Evolutionary conservation across 2,329 filamentous ascomycete genomes (phyloP).

Genomic region (Ophiosphaerella narmari): DNA sequence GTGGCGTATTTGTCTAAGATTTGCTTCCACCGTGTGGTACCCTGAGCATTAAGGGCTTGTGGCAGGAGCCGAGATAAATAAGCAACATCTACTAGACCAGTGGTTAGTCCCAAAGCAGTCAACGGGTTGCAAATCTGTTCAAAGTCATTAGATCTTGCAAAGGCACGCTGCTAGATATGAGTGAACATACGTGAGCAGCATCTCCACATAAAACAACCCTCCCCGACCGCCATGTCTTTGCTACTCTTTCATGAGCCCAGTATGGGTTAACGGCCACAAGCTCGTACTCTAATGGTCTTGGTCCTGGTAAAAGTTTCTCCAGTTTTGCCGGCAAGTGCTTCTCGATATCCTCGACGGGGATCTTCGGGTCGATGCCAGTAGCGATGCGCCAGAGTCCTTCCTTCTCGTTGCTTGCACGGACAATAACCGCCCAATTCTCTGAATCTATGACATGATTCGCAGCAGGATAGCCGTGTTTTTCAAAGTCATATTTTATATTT

Average conservation of each 20-base stretch:
- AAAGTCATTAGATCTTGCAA: background rate
- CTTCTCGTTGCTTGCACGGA: constrained; percentile 1
- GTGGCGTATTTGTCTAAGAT: background rate
- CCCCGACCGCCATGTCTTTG: background rate
- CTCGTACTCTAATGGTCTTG: background rate
- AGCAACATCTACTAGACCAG: background rate
- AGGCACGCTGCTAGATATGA: background rate
- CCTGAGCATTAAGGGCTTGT: background rate
- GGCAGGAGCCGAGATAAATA: constrained; percentile 1
- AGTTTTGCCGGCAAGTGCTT: background rate
- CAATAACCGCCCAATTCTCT: constrained; percentile 1
- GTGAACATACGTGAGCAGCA: constrained; percentile 1
- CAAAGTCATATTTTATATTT: constrained; percentile 1
- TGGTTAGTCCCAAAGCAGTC: background rate
- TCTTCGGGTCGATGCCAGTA: background rate
- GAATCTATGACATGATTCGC: background rate
- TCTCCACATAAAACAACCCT: constrained; percentile 1
- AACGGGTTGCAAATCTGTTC: background rate
- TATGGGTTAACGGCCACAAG: background rate
- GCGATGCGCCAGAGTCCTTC: constrained; percentile 1
- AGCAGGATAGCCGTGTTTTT: background rate
- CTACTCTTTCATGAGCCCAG: constrained; percentile 1
- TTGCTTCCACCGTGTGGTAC: background rate
- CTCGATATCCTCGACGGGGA: background rate
- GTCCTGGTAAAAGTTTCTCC: constrained; percentile 1